Percentiles rank a stretch among this genome's conserved stretches.
phyloP scores from a whole-genome alignment of 1,284 basidiomycete species.

The Cryptococcus sp. region DNA sequence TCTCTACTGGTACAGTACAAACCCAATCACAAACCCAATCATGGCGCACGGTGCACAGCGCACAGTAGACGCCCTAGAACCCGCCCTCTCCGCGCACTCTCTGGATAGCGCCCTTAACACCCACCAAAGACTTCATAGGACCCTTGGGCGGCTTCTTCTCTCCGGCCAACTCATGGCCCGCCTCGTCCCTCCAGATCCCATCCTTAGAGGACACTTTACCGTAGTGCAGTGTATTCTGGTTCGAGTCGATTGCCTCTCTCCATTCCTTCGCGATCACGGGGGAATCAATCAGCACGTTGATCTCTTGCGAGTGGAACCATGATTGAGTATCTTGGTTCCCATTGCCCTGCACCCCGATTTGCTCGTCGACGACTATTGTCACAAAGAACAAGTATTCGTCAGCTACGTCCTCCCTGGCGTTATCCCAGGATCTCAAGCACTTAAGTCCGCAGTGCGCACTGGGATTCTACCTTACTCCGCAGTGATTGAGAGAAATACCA shows the following conservation, averaged over 20 bases:
- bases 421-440: too few species aligned
- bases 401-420: too few species aligned
- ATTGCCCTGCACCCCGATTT: slow-evolving; percentile 61
- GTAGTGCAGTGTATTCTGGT: slow-evolving; percentile 68
- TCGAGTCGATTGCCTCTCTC: slow-evolving; percentile 62
- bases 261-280: slow-evolving; percentile 63
- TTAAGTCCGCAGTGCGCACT: too few species aligned
- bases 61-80: slow-evolving; percentile 11
- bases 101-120: slow-evolving; percentile 37
- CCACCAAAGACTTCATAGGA: slow-evolving; percentile 28
- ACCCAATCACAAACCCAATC: too few species aligned
- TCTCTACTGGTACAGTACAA: too few species aligned
- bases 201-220: slow-evolving; percentile 49
- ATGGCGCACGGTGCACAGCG: too few species aligned
- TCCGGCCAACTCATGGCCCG: slow-evolving; percentile 21
- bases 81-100: slow-evolving; percentile 36
- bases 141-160: slow-evolving; percentile 25
- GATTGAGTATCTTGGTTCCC: slow-evolving; percentile 63
- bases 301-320: slow-evolving; percentile 75
- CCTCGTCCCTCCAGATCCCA: slow-evolving; percentile 37
- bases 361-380: slow-evolving; percentile 60
- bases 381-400: too few species aligned
- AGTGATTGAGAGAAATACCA: too few species aligned
- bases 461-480: too few species aligned
- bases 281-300: slow-evolving; percentile 71